phyloP scores from a whole-genome alignment of 441 rosid genomes.

The Populus hybrid region DNA sequence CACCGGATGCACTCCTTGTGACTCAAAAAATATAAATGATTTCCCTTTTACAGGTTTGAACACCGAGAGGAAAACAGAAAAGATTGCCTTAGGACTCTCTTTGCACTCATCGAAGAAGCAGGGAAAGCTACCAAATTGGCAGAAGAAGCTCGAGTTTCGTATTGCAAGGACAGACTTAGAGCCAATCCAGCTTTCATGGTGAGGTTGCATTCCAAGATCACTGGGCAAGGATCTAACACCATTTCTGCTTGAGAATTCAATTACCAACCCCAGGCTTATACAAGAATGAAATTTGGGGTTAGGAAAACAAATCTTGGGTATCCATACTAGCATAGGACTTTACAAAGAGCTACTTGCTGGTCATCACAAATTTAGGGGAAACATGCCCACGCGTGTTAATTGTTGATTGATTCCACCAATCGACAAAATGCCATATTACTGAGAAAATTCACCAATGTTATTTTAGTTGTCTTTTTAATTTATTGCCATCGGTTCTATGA shows the following conservation, averaged over 20 bases:
- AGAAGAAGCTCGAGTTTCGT: conserved; percentile 64
- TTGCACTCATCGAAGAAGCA: conserved; percentile 75
- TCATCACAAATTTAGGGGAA: background rate
- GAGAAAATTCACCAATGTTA: background rate
- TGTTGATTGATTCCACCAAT: background rate
- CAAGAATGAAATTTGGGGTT: conserved; percentile 8
- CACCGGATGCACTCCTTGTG: background rate
- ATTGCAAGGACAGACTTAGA: conserved; percentile 71
- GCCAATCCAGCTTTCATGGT: conserved; percentile 85
- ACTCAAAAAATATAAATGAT: background rate
- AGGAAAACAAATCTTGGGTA: background rate
- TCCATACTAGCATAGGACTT: background rate
- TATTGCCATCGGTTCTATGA: background rate
- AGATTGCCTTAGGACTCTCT: conserved; percentile 82
- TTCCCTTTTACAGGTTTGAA: conserved; percentile 58
- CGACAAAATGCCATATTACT: background rate
- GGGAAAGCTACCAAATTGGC: conserved; percentile 73
- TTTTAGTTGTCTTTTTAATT: background rate
- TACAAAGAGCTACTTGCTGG: background rate
- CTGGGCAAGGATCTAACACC: conserved; percentile 33
- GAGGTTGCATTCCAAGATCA: conserved; percentile 62
- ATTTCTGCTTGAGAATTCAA: conserved; percentile 32
- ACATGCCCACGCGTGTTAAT: background rate
- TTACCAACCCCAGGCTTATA: background rate
- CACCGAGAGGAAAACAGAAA: conserved; percentile 91